Base-by-base conservation (phyloP, 2,329 filamentous ascomycete species). In the Trichophyton simii region DNA sequence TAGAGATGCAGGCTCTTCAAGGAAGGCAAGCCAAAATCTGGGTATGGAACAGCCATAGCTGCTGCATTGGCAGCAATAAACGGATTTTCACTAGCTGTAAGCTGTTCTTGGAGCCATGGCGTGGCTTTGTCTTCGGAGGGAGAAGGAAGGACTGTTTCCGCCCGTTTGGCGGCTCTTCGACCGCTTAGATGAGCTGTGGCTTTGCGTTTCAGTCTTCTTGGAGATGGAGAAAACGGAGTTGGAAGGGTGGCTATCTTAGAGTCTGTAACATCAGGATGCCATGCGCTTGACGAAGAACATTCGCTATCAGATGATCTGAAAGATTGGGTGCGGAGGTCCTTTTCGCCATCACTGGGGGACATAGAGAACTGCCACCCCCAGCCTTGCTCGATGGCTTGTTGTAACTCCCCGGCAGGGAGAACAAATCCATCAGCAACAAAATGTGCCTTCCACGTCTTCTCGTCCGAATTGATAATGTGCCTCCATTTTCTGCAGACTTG, bases 361-460 rank as follows among this genome's bases (percentile, higher is more conserved):
- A 84, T 82, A 0, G 91, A 89, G 70, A 92, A 89, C 72, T 99
- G 94, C 91, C 94, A 99, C 13, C 91, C 94, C 94, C 94, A 99
- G 13, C 94, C 94, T 77, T 97, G 89, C 48, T 80, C 79, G 61
- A 97, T 91, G 34, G 94, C 91, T 67, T 87, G 86, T 65, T 89
- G 85, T 25, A 99, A 79, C 73, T 99, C 94, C 18, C 89, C 89
- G 0, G 86, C 79, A 0, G 90, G 86, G 1, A 99, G 78, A 31
- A 78, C 78, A 72, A 89, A 96, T 0, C 90, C 90, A 71, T 96
- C 91, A 0, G 80, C 80, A 64, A 96, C 91, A 48, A 99, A 86
- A 0, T 96, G 79, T 65, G 91, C 88, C 75, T 95, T 97, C 94
- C 94, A 99, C 13, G 91, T 90, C 57, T 87, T 91, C 75, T 99